Evolutionary conservation across 2,329 filamentous ascomycete species (phyloP).

Genomic region (Tolypocladium tropicale): DNA sequence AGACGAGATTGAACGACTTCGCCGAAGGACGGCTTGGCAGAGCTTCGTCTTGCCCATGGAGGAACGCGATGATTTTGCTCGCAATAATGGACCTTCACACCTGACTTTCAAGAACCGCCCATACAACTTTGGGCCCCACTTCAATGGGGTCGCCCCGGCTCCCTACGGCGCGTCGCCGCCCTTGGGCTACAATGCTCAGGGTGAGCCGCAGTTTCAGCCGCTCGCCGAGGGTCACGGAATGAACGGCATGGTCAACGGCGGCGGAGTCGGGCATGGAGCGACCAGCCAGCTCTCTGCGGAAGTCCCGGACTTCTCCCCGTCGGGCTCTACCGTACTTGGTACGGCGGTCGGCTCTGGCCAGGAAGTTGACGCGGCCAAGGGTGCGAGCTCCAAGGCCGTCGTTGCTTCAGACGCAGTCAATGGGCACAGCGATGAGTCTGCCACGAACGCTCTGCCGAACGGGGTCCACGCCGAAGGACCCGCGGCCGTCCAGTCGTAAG

Average conservation of each 20-base stretch:
- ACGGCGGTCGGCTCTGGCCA: background rate
- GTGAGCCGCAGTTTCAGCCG: slow-evolving; percentile 17
- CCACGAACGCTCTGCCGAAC: background rate
- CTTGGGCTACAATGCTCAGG: slow-evolving; percentile 16
- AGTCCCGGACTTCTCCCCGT: slow-evolving; percentile 29
- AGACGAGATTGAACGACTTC: slow-evolving; percentile 70
- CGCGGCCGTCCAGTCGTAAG: background rate
- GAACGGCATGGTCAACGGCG: slow-evolving; percentile 16
- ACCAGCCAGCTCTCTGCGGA: slow-evolving; percentile 25
- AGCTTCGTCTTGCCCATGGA: slow-evolving; percentile 66
- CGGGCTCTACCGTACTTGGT: slow-evolving; percentile 9
- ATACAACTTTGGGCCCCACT: slow-evolving; percentile 17
- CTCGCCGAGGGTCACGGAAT: slow-evolving; percentile 26
- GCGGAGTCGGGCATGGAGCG: slow-evolving; percentile 12
- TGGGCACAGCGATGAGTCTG: slow-evolving; percentile 2
- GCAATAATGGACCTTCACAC: slow-evolving; percentile 54
- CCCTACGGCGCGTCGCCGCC: slow-evolving; percentile 19
- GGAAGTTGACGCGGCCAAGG: background rate
- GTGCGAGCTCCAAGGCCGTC: background rate
- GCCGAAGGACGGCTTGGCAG: slow-evolving; percentile 66
- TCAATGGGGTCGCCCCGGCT: slow-evolving; percentile 19
- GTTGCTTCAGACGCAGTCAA: slow-evolving; percentile 1
- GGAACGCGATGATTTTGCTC: slow-evolving; percentile 62
- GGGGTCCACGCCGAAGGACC: slow-evolving; percentile 4
- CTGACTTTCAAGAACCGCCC: slow-evolving; percentile 24